Base-by-base conservation (phyloP, 108 stramenopile species). In the Cyclostephanos invisitatus region DNA sequence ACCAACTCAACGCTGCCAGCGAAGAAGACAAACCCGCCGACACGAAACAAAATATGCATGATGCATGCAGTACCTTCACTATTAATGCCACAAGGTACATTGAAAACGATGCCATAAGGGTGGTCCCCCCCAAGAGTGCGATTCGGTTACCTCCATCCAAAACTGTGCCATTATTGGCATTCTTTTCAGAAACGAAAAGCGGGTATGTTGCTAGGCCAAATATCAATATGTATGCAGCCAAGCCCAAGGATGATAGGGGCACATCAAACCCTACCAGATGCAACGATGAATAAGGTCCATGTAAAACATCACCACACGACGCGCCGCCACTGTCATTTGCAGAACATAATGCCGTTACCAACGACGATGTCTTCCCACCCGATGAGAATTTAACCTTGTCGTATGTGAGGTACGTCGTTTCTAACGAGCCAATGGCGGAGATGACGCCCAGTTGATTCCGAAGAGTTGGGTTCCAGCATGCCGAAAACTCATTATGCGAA, bases 61-160 rank as follows among this genome's bases (percentile, higher is more conserved):
- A 64, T 62, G 83, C 53, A 51, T 95, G 81, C 35, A 97, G 70
- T 10, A 90, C 86, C 24, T 86, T 85, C 55, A 86, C 75, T 15
- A 97, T 65, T 10, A 96, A 49, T 25, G 83, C 74, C 68, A 97
- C 77, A 32, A 97, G 88, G 80, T 89, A 96, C 27, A 84, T 72
- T 7, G 94, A 95, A 81, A 96, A 96, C 11, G 94, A 84, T 28
- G 87, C 96, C 96, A 96, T 96, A 47, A 86, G 77, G 0, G 96
- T 95, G 27, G 96, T 90, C 0, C 83, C 27, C 36, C 87, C 78
- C 67, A 91, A 61, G n/a, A 96, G 70, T 28, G 83, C 68, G 24
- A 89, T 67, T 6, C 89, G 83, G 62, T 90, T 90, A 18, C 55
- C 54, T n/a, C 38, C 76, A 62, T 71, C 63, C 29, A 38, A 8